A percentile compares a stretch with the other conserved stretches of the same genome.
Evolutionary conservation across 495 filamentous ascomycete species (phyloP).

Genomic region (Venustampulla echinocandica): DNA sequence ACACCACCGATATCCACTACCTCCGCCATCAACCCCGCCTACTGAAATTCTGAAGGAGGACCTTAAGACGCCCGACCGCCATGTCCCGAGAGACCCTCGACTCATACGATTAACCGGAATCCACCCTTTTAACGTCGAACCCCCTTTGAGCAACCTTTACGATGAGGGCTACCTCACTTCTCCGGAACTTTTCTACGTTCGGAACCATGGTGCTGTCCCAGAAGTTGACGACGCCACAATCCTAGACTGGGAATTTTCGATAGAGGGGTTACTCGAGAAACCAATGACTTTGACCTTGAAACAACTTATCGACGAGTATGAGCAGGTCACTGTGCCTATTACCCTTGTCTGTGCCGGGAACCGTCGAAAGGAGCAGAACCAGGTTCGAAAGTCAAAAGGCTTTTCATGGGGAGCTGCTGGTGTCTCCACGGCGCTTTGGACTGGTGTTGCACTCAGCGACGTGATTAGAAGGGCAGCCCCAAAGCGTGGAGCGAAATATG

Average conservation of each 20-base stretch:
- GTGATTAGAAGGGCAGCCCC: slow-evolving; percentile 63
- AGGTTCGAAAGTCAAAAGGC: slow-evolving; percentile 84
- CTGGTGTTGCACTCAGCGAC: slow-evolving; percentile 70
- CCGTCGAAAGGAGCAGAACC: slow-evolving; percentile 88
- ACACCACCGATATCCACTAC: slow-evolving; percentile 43
- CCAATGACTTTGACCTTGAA: slow-evolving; percentile 65
- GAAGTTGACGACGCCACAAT: slow-evolving; percentile 63
- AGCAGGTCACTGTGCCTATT: slow-evolving; percentile 79
- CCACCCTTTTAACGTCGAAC: slow-evolving; percentile 92
- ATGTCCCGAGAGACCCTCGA: slow-evolving; percentile 80
- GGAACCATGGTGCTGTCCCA: slow-evolving; percentile 89
- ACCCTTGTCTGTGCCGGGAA: slow-evolving; percentile 95
- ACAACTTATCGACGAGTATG: slow-evolving; percentile 67
- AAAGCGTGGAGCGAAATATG: slow-evolving; percentile 63
- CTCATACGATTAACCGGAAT: slow-evolving; percentile 83
- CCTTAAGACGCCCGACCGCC: slow-evolving; percentile 71
- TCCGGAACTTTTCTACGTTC: slow-evolving; percentile 91
- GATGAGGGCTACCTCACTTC: slow-evolving; percentile 86
- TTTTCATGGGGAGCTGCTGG: slow-evolving; percentile 95
- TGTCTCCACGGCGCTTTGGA: slow-evolving; percentile 83
- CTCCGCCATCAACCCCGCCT: slow-evolving; percentile 56
- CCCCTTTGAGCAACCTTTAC: slow-evolving; percentile 71
- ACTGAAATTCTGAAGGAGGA: slow-evolving; percentile 64
- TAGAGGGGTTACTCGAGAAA: slow-evolving; percentile 79
- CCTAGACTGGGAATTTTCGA: slow-evolving; percentile 72